phyloP scores from a whole-genome alignment of 176 grass and related monocot genomes.

The Cenchrus purpureus region DNA sequence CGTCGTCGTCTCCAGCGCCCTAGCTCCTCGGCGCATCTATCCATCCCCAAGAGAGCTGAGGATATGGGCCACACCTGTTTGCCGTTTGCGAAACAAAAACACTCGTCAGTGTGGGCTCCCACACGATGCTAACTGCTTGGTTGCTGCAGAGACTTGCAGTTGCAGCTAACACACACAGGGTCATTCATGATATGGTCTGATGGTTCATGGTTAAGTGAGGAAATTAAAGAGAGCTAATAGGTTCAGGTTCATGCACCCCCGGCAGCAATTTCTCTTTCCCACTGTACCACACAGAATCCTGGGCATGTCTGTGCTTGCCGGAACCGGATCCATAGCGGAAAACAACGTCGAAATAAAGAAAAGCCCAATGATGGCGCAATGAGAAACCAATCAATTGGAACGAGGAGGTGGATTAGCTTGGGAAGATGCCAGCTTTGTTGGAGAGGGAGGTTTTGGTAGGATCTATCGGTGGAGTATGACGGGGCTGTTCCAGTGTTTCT shows the following conservation, averaged over 20 bases:
- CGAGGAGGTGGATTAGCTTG: background rate
- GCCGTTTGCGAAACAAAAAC: slow-evolving; percentile 18
- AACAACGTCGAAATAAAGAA: background rate
- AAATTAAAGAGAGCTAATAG: background rate
- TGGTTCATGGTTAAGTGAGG: background rate
- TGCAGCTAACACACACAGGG: background rate
- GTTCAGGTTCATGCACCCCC: slow-evolving; percentile 4
- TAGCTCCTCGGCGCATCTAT: background rate
- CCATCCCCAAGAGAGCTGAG: background rate
- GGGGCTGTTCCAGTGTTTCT: background rate
- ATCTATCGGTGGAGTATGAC: slow-evolving; percentile 14
- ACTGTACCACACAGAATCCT: slow-evolving; percentile 1
- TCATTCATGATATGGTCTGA: background rate
- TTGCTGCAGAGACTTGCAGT: too few relatives aligned
- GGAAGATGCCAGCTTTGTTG: slow-evolving; percentile 8
- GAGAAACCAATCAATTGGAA: background rate
- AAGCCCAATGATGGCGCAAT: background rate
- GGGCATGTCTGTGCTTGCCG: background rate
- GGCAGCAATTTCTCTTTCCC: slow-evolving; percentile 20
- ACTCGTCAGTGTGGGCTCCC: background rate
- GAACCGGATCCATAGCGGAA: slow-evolving; percentile 12
- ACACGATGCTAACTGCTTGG: background rate
- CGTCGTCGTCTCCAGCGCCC: background rate
- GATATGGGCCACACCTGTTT: background rate
- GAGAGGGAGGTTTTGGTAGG: slow-evolving; percentile 27